phyloP scores from a whole-genome alignment of 176 grass and related monocot genomes.

The Dactylis glomerata region DNA sequence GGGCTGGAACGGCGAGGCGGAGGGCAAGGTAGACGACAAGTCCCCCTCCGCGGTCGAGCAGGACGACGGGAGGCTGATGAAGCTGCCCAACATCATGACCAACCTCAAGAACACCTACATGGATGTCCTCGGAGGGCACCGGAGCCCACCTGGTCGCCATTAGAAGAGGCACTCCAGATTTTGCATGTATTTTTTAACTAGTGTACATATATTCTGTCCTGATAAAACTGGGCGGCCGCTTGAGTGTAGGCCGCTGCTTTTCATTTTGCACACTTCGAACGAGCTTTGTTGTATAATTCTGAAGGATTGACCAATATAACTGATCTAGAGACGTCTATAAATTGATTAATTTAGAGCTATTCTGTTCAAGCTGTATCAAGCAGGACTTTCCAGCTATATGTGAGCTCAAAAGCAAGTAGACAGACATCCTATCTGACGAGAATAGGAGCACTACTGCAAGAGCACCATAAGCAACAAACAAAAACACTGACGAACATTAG shows the following conservation, averaged over 20 bases:
- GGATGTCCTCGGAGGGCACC: slow-evolving; percentile 52
- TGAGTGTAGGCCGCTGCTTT: slow-evolving; percentile 3
- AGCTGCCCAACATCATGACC: slow-evolving; percentile 60
- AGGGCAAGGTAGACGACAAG: slow-evolving; percentile 24
- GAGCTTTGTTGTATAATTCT: background rate
- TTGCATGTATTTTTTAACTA: slow-evolving; percentile 20
- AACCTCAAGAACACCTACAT: slow-evolving; percentile 63
- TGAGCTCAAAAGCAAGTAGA: background rate
- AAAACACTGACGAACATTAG: background rate
- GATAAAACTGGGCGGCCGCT: slow-evolving; percentile 17
- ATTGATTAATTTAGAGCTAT: slow-evolving; percentile 7
- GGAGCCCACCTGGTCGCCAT: slow-evolving; percentile 60
- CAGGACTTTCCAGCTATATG: background rate
- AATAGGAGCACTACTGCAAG: background rate
- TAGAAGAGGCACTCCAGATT: slow-evolving; percentile 37
- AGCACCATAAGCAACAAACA: background rate
- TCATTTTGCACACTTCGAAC: background rate
- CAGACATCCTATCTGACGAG: background rate
- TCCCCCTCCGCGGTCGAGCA: slow-evolving; percentile 24
- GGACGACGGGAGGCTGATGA: slow-evolving; percentile 66
- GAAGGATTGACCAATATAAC: slow-evolving; percentile 24
- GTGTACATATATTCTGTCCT: slow-evolving; percentile 37
- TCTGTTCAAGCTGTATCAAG: background rate
- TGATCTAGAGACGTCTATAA: slow-evolving; percentile 19
- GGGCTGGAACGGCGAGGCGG: slow-evolving; percentile 59